phyloP scores from a whole-genome alignment of 139 green algal species.

The Chlorella sp. region DNA sequence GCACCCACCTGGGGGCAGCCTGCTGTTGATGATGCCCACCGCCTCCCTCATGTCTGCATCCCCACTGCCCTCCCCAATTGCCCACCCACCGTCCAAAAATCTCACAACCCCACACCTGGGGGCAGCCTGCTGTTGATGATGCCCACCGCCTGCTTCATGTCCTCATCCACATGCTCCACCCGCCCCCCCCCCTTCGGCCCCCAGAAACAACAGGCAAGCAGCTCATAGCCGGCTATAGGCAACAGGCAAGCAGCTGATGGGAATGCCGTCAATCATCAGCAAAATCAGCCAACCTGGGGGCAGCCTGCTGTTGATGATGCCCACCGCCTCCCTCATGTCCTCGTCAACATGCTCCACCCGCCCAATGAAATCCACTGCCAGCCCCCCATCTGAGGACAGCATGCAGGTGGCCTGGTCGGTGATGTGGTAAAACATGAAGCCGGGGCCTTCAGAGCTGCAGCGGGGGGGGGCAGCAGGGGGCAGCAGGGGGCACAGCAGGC shows the following conservation, averaged over 20 bases:
- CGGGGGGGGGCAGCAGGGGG: too few species aligned
- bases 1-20: slow-evolving; percentile 9
- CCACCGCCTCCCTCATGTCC: slow-evolving; percentile 27
- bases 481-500: background rate
- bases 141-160: too few species aligned
- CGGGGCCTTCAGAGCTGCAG: background rate
- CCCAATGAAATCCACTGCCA: slow-evolving; percentile 24
- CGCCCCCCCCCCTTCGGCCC: too few species aligned
- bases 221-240: too few species aligned
- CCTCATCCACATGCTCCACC: too few species aligned
- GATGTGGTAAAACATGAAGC: slow-evolving; percentile 35
- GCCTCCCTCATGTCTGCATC: too few species aligned
- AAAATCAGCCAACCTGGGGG: background rate
- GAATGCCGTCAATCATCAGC: too few species aligned
- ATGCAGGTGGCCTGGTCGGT: slow-evolving; percentile 33
- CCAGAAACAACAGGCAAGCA: background rate
- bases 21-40: too few species aligned
- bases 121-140: too few species aligned
- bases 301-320: slow-evolving; percentile 29
- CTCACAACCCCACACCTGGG: slow-evolving; percentile 12
- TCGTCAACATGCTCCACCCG: slow-evolving; percentile 29
- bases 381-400: background rate
- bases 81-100: too few species aligned
- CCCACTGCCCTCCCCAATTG: too few species aligned
- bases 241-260: too few species aligned